Evolutionary conservation across 148 eudicot species (phyloP).

Genomic region (Vaccinium myrtillus): DNA sequence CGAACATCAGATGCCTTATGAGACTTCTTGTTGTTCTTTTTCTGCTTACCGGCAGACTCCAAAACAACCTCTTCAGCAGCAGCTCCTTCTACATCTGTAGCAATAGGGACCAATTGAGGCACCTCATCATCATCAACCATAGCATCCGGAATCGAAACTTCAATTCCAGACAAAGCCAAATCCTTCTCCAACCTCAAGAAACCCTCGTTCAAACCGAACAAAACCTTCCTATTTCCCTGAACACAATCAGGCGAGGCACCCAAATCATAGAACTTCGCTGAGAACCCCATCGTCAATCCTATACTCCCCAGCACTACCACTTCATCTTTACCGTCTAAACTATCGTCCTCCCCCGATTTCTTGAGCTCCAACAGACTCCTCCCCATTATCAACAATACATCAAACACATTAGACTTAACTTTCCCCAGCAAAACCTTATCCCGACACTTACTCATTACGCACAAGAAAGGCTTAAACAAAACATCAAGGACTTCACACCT

Average conservation of each 20-base stretch:
- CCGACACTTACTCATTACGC: constrained; percentile 42
- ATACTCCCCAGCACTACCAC: constrained; percentile 47
- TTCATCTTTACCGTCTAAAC: constrained; percentile 28
- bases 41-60: neutral
- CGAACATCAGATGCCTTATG: constrained; percentile 9
- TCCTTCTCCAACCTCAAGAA: constrained; percentile 88
- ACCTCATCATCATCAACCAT: constrained; percentile 41
- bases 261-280: constrained; percentile 51
- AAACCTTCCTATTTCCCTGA: constrained; percentile 86
- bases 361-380: constrained; percentile 43
- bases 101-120: constrained; percentile 51
- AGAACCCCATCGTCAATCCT: constrained; percentile 56
- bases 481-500: constrained; percentile 46
- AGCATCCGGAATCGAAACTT: constrained; percentile 43
- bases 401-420: constrained; percentile 62
- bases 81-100: constrained; percentile 18
- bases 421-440: constrained; percentile 72
- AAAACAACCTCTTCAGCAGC: constrained; percentile 14
- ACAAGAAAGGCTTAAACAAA: constrained; percentile 53
- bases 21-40: constrained; percentile 30
- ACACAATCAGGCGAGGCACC: constrained; percentile 62
- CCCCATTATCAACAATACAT: constrained; percentile 55
- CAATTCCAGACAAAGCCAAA: constrained; percentile 46
- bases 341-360: constrained; percentile 31
- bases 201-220: constrained; percentile 61